Percentiles rank a stretch among this genome's conserved stretches.
phyloP scores from a whole-genome alignment of 371 early-diverging fungal genomes.

The Choanephora cucurbitarum region DNA sequence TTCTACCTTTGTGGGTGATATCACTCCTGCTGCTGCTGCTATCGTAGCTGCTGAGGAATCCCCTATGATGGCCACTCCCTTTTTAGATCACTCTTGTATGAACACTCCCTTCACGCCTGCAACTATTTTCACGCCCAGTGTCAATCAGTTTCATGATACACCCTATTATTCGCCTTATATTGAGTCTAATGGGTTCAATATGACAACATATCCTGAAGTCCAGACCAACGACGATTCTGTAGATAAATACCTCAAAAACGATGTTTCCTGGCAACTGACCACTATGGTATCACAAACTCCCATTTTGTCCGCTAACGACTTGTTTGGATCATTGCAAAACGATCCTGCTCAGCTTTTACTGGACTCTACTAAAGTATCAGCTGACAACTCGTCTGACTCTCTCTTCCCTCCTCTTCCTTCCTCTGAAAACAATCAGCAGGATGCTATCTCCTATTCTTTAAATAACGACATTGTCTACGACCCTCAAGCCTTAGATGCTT shows the following conservation, averaged over 20 bases:
- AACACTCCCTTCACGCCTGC: conserved; percentile 43
- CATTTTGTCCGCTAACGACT: neutral
- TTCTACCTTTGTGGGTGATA: conserved; percentile 22
- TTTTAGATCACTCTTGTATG: conserved; percentile 29
- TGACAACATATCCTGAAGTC: too few relatives aligned
- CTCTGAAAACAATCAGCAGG: conserved; percentile 10
- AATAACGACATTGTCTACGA: neutral
- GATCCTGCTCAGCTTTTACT: conserved; percentile 29
- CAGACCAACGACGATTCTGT: conserved; percentile 24
- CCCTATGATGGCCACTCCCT: conserved; percentile 40
- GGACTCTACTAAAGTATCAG: conserved; percentile 7
- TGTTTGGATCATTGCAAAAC: conserved; percentile 11
- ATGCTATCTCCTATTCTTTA: neutral
- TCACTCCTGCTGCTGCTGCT: conserved; percentile 30
- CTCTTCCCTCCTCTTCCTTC: conserved; percentile 36
- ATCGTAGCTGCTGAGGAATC: conserved; percentile 29
- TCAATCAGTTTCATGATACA: conserved; percentile 24
- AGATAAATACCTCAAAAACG: conserved; percentile 29
- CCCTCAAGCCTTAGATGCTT: neutral
- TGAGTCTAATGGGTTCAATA: conserved; percentile 1
- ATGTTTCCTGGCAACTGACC: conserved; percentile 12
- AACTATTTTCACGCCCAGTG: conserved; percentile 34
- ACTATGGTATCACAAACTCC: conserved; percentile 4
- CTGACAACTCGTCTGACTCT: conserved; percentile 12
- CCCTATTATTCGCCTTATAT: conserved; percentile 31